Evolutionary conservation across 768 basidiomycete species (phyloP).

Genomic region (Pseudohyphozyma bogoriensis): DNA sequence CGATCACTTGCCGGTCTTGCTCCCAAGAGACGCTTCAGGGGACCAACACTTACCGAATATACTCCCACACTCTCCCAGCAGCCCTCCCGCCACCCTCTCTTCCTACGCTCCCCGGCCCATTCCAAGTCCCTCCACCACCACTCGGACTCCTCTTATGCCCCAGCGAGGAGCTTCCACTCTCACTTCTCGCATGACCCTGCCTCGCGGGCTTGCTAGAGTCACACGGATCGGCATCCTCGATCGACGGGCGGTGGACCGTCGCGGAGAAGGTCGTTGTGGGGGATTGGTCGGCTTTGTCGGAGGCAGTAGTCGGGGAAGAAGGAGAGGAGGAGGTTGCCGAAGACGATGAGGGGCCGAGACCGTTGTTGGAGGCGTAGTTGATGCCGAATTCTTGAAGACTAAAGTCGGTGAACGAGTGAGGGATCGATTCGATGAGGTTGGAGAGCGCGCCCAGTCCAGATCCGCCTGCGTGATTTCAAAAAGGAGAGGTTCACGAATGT

Average conservation of each 20-base stretch:
- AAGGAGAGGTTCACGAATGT: no score
- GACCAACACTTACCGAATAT: slow-evolving; percentile 7
- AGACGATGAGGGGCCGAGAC: no score
- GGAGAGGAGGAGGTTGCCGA: no score
- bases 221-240: no score
- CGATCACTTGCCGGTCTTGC: not conserved
- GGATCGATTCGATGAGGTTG: slow-evolving; percentile 50
- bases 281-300: no score
- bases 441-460: slow-evolving; percentile 73
- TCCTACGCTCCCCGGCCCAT: no score
- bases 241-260: no score
- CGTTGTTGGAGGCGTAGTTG: slow-evolving; percentile 41
- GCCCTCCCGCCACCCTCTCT: slow-evolving; percentile 11
- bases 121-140: not conserved
- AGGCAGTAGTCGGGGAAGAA: no score
- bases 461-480: slow-evolving; percentile 45
- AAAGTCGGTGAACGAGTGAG: slow-evolving; percentile 33
- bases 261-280: no score
- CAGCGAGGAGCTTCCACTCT: no score
- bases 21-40: not conserved
- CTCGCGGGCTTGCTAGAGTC: no score
- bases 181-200: no score
- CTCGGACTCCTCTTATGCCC: not conserved
- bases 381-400: slow-evolving; percentile 27
- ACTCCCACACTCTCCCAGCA: slow-evolving; percentile 46